Evolutionary conservation across 352 stramenopile species (phyloP), one percentile per base, ranked within the genome.

Genomic region (Pythium insidiosum): DNA sequence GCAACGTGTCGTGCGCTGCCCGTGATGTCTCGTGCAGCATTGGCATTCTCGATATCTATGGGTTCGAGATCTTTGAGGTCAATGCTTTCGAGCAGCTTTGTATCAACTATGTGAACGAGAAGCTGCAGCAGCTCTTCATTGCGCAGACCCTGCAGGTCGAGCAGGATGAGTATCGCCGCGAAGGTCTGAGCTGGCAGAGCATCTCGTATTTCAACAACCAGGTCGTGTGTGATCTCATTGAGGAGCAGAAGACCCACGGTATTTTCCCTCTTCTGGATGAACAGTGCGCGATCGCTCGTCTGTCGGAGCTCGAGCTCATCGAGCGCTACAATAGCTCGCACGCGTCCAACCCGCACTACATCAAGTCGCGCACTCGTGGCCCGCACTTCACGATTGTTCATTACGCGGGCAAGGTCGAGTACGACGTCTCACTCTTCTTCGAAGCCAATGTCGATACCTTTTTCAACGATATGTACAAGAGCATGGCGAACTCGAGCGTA

Each of bases 101-200:
- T 43, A 94, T 94, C 57, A 94, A 94, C 65, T 94, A 94, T 53
- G 82, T 88, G 47, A 94, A 94, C 63, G 77, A 90, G 50, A 90
- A 90, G 54, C 72, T 90, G 26, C 81, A 93, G 56, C 78, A 88
- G 50, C 62, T 91, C 5, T 95, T 95, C 55, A 92, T 89, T 46
- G 79, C 73, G 31, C 76, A 92, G 51, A 88, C 76, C 35, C 63
- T 95, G 15, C 63, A 85, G 38, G 74, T 63, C 21, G 78, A 88
- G 47, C 81, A 93, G 56, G 72, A 86, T 19, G 81, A 82, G 26
- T 93, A 93, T 54, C 62, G 56, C 23, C 69, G 69, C 26, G 81
- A 93, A 43, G 81, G 71, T 0, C 56, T 93, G 36, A 73, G 64
- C 48, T 91, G 73, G 76, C 61, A 84, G 50, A 71, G 73, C 38